phyloP scores from a whole-genome alignment of 2,329 filamentous ascomycete genomes.

The Apiospora saccharicola region DNA sequence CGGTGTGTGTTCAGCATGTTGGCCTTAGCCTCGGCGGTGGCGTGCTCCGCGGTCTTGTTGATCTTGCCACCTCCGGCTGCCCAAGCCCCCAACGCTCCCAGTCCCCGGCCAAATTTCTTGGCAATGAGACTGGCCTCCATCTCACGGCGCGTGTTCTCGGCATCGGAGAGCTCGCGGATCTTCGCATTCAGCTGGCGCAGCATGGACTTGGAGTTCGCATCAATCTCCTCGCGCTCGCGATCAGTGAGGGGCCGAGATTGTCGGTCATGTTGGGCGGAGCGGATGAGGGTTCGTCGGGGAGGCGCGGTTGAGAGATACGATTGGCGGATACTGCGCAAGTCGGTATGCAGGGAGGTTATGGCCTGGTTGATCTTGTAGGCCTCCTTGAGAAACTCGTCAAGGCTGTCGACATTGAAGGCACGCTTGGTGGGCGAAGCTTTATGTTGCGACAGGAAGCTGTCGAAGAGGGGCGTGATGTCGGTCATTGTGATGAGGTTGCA shows the following conservation, averaged over 20 bases:
- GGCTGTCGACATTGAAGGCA: constrained; percentile 56
- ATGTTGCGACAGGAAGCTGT: constrained; percentile 69
- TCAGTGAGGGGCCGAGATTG: constrained; percentile 72
- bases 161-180: constrained; percentile 80
- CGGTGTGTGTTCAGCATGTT: constrained; percentile 74
- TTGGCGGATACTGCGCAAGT: constrained; percentile 84
- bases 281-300: constrained; percentile 63
- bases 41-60: constrained; percentile 69
- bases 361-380: constrained; percentile 94
- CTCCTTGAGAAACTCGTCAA: constrained; percentile 92
- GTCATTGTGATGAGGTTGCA: constrained; percentile 47
- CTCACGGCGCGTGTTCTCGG: constrained; percentile 81
- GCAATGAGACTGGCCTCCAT: constrained; percentile 74
- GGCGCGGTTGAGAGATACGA: constrained; percentile 87
- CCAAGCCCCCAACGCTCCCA: constrained; percentile 72
- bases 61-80: constrained; percentile 69
- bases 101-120: constrained; percentile 71
- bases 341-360: constrained; percentile 79
- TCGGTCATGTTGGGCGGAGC: constrained; percentile 52
- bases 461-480: constrained; percentile 74
- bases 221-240: constrained; percentile 83
- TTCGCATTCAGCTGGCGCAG: constrained; percentile 85
- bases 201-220: constrained; percentile 84
- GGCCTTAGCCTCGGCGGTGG: constrained; percentile 73
- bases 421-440: constrained; percentile 57